phyloP scores from a whole-genome alignment of 2,329 filamentous ascomycete genomes.

The Aureobasidium mangrovei region DNA sequence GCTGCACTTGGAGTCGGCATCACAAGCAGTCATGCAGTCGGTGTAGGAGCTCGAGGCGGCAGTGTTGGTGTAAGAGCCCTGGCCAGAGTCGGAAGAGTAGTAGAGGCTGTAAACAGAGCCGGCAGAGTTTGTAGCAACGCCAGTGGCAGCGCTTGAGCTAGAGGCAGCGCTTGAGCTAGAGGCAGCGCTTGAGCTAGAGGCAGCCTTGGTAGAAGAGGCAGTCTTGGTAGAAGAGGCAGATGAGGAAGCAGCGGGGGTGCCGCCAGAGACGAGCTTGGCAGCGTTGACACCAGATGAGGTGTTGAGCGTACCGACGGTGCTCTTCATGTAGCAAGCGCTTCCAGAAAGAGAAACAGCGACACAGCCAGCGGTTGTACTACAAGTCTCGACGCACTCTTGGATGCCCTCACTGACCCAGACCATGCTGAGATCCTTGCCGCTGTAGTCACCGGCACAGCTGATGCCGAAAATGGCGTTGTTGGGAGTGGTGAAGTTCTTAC shows the following conservation, averaged over 20 bases:
- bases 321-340: slow-evolving; percentile 25
- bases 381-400: slow-evolving; percentile 21
- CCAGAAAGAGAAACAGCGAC: slow-evolving; percentile 22
- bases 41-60: slow-evolving; percentile 14
- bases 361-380: slow-evolving; percentile 19
- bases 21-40: slow-evolving; percentile 17
- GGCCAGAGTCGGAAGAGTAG: slow-evolving; percentile 15
- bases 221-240: slow-evolving; percentile 7
- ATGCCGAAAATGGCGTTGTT: slow-evolving; percentile 23
- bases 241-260: neutral
- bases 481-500: slow-evolving; percentile 20
- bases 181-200: slow-evolving; percentile 13
- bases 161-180: slow-evolving; percentile 8
- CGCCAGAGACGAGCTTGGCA: slow-evolving; percentile 14
- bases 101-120: slow-evolving; percentile 12
- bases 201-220: neutral
- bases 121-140: slow-evolving; percentile 2
- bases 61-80: slow-evolving; percentile 15
- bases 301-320: slow-evolving; percentile 14
- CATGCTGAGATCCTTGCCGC: slow-evolving; percentile 17
- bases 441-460: slow-evolving; percentile 21
- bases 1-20: slow-evolving; percentile 15
- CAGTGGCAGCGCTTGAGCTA: slow-evolving; percentile 2
- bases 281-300: slow-evolving; percentile 15
- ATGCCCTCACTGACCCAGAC: slow-evolving; percentile 16